phyloP scores from a whole-genome alignment of 768 basidiomycete species.

The Cyclocybe cylindracea region DNA sequence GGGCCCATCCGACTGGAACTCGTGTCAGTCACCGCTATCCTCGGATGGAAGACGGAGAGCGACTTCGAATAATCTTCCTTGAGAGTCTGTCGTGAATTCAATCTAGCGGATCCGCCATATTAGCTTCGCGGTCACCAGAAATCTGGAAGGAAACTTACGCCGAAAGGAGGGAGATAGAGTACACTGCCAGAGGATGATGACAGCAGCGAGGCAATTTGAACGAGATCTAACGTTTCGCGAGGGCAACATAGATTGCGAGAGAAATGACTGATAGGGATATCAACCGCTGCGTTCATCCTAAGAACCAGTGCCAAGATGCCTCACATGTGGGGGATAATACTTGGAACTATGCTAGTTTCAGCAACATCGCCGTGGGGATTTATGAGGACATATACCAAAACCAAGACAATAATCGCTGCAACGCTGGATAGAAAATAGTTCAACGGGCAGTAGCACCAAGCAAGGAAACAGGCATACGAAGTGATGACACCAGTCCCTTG shows the following conservation, averaged over 20 bases:
- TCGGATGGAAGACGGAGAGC: too few species aligned
- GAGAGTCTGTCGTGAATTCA: too few species aligned
- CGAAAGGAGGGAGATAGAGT: slow-evolving; percentile 8
- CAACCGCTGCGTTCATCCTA: background rate
- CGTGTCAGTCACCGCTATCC: too few species aligned
- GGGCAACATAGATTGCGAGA: background rate
- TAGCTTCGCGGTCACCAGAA: too few species aligned
- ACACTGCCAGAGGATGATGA: background rate
- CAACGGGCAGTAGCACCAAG: too few species aligned
- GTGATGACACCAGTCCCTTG: slow-evolving; percentile 7
- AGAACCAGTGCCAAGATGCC: background rate
- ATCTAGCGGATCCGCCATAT: too few species aligned
- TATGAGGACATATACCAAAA: background rate
- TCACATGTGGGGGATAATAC: background rate
- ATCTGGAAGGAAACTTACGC: background rate
- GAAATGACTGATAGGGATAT: background rate
- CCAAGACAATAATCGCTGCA: background rate
- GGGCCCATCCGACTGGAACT: too few species aligned
- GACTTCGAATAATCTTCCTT: too few species aligned
- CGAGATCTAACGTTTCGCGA: background rate
- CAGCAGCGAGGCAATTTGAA: background rate
- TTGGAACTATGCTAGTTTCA: too few species aligned
- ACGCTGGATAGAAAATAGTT: background rate
- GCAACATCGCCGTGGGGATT: too few species aligned
- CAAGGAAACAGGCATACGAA: background rate